Base-by-base conservation (phyloP, 164 flowering plant species). In the Pachysandra terminalis region DNA sequence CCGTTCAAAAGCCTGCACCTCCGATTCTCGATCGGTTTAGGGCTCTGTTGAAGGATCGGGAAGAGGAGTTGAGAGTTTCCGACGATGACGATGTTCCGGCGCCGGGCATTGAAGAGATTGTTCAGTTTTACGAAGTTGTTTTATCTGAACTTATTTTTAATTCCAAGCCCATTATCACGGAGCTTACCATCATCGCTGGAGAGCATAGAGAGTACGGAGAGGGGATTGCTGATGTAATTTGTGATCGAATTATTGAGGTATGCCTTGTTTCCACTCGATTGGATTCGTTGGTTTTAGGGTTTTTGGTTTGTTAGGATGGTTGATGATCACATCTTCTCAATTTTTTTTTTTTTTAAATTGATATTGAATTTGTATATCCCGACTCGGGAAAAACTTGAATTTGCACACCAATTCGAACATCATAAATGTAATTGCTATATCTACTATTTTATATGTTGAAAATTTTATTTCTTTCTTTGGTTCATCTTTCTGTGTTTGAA, bases 151-250 rank as follows among this genome's bases (percentile, higher is more conserved):
- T 96, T 40, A 84, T 85, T 1, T 76, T 84, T 74, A 96, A 96
- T 81, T 93, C 93, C 63, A 96, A 96, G 81, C 99, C 99, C 5
- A 82, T 93, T 45, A 96, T 96, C 61, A 96, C 98, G 1, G 98
- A 96, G 69, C 90, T 96, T 45, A 93, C 99, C 14, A 88, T 96
- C 24, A 90, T 96, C 25, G 98, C 99, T 28, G 99, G 95, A 0
- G 97, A 96, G 66, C 93, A 88, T 61, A 76, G 83, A 71, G 83
- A 78, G 37, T 83, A 82, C 22, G 97, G 75, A 2, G 81, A 82
- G 64, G 97, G 95, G 67, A 93, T 96, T 69, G 99, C 98, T n/a
- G 83, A 87, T 54, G 90, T 84, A 0, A 88, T 96, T 65, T 96
- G 98, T 68, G 74, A 82, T 16, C 79, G 97, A 65, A 89, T 96